A percentile compares a stretch with the other conserved stretches of the same genome.
Conservation (phyloP, 768 basidiomycete species). For the Xerocomellus intermedius region DNA sequence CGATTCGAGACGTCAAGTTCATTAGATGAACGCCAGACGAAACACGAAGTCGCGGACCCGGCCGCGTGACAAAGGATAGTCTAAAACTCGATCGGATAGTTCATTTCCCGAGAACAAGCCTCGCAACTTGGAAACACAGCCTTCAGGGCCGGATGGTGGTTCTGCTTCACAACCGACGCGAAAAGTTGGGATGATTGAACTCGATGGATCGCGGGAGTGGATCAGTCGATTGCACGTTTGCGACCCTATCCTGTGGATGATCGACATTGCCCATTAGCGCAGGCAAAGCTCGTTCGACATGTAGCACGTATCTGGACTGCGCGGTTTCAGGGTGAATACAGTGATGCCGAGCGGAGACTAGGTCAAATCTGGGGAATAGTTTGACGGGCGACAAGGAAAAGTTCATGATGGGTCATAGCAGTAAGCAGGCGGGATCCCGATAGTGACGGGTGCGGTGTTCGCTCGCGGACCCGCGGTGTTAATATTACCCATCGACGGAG, state of each 20-base stretch:
- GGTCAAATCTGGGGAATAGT: too few species aligned
- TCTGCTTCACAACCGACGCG: conserved; percentile 5
- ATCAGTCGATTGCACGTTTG: conserved; percentile 38
- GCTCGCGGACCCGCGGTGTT: too few species aligned
- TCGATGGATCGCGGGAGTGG: conserved; percentile 93
- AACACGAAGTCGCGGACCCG: conserved; percentile 4
- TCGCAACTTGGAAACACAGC: conserved; percentile 33
- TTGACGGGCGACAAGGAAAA: too few species aligned
- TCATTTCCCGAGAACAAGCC: conserved; percentile 28
- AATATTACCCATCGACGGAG: too few species aligned
- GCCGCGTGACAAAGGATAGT: conserved; percentile 8
- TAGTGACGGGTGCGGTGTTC: too few species aligned
- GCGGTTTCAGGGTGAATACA: too few species aligned
- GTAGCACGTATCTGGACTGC: too few species aligned
- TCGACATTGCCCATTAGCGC: neutral
- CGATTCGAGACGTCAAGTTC: too few species aligned
- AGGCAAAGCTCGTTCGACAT: neutral
- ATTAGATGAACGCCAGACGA: too few species aligned
- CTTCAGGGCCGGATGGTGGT: neutral
- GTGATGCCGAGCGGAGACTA: too few species aligned
- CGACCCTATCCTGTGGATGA: neutral
- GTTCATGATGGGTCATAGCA: too few species aligned
- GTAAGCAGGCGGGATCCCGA: too few species aligned
- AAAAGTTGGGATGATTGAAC: conserved; percentile 61
- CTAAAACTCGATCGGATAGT: conserved; percentile 9